A percentile compares a stretch with the other conserved stretches of the same genome.
These are phyloP conservation scores for Pichia insulana DNA, from an alignment of 805 yeast species.

Conservation along the genomic window DNA sequence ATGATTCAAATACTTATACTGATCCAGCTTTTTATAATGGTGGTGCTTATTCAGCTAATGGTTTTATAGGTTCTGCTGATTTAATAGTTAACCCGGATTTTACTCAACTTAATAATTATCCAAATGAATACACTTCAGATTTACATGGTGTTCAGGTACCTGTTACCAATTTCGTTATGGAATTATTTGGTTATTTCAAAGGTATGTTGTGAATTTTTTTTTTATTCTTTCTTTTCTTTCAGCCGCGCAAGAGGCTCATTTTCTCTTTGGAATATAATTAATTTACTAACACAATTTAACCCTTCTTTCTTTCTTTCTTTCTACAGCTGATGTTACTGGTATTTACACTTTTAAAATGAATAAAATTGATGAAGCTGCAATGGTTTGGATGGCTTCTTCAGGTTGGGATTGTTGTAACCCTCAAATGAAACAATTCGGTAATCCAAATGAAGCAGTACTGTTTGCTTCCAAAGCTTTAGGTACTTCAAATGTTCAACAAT, in stretches of 20 bases:
- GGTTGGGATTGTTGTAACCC: conserved; percentile 30
- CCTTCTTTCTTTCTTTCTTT: background rate
- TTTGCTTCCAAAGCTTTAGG: conserved; percentile 8
- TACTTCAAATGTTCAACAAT: background rate
- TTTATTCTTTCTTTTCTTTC: background rate
- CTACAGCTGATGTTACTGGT: conserved; percentile 24
- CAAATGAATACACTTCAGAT: background rate
- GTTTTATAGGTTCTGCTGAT: conserved; percentile 3
- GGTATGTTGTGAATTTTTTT: conserved; percentile 15
- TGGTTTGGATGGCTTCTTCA: conserved; percentile 26
- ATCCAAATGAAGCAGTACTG: conserved; percentile 7
- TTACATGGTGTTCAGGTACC: conserved; percentile 9
- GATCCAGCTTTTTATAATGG: conserved; percentile 4
- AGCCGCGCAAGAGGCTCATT: no score
- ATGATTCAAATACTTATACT: background rate
- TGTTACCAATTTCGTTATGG: conserved; percentile 10
- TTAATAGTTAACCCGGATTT: conserved; percentile 7
- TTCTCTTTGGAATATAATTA: background rate
- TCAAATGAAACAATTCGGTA: conserved; percentile 1
- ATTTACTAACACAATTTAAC: conserved; percentile 1
- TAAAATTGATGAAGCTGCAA: conserved; percentile 26
- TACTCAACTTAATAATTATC: background rate
- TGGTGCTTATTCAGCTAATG: conserved; percentile 1
- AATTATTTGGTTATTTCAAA: conserved; percentile 14
- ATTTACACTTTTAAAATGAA: conserved; percentile 18